These are phyloP conservation scores for Malbranchea zuffiana DNA, from an alignment of 2,329 filamentous ascomycete species.

Conservation along the genomic window DNA sequence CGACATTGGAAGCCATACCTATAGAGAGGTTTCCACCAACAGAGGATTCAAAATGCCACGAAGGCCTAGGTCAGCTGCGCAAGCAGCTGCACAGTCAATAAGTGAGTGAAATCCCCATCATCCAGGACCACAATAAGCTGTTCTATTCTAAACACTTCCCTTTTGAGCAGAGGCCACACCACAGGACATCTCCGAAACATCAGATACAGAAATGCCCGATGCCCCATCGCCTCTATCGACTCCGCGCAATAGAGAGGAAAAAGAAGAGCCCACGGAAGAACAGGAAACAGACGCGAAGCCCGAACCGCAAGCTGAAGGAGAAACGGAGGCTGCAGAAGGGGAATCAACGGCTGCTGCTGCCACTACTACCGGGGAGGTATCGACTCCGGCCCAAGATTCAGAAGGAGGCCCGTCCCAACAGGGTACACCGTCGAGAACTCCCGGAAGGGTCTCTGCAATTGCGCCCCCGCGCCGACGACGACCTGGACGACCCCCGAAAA, in stretches of 20 bases:
- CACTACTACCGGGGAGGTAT: slow-evolving; percentile 23
- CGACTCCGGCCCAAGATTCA: slow-evolving; percentile 30
- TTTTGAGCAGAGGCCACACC: slow-evolving; percentile 30
- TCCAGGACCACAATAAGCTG: background rate
- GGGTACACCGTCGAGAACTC: slow-evolving; percentile 43
- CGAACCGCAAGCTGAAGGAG: slow-evolving; percentile 24
- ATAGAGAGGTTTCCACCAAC: too few relatives aligned
- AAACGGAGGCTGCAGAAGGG: slow-evolving; percentile 41
- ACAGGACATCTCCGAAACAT: slow-evolving; percentile 32
- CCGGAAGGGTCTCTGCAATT: slow-evolving; percentile 44
- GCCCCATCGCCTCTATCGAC: slow-evolving; percentile 26
- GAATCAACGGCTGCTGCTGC: slow-evolving; percentile 34
- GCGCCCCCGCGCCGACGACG: slow-evolving; percentile 52
- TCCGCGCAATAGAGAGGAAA: slow-evolving; percentile 26
- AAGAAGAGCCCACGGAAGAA: slow-evolving; percentile 17
- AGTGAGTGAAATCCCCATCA: slow-evolving; percentile 23
- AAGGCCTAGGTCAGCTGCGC: slow-evolving; percentile 36
- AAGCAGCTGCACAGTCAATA: slow-evolving; percentile 38
- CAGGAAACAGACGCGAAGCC: slow-evolving; percentile 17
- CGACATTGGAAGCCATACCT: too few relatives aligned
- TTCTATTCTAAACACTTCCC: background rate
- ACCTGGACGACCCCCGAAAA: slow-evolving; percentile 78
- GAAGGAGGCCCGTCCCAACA: slow-evolving; percentile 35
- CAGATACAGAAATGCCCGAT: slow-evolving; percentile 38
- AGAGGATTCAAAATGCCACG: slow-evolving; percentile 36